Base-by-base conservation (phyloP, 371 early-diverging fungal genomes). In the Vairimorpha necatrix region DNA sequence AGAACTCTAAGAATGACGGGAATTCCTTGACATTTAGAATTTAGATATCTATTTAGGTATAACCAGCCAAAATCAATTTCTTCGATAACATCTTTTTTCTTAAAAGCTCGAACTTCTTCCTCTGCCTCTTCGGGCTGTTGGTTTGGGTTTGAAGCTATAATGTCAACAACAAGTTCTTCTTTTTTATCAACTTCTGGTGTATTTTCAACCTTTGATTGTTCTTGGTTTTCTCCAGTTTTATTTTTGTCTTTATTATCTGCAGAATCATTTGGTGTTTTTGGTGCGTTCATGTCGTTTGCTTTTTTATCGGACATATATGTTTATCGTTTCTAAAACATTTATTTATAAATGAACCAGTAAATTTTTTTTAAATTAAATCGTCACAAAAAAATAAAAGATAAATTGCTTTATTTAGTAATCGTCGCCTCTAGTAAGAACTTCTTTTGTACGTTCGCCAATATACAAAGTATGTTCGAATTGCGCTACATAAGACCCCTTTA, bases 401-500 rank as follows among this genome's bases (percentile, higher is more conserved):
- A 50, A 50, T n/a, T 3, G 14, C 14, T 50, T 50, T 50, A 20
- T 58, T 87, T 82, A 89, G 69, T 87, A 89, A 77, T 89, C 89
- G 60, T 88, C 88, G 26, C 89, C 89, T 24, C 84, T 84, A 32
- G 94, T 92, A 72, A 96, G 86, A 69, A 96, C 87, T 82, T 94
- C 95, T 39, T 90, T 90, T 28, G 95, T 94, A 48, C 87, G 88
- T 81, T 94, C 91, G 3, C 93, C 95, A 16, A 96, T 90, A 34
- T 94, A 87, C 67, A 96, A 82, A 11, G 99, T 96, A 84, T 98
- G 99, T 82, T 99, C 99, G 79, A 89, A 95, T 87, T 99, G 99
- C 2, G 96, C 95, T 24, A 96, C 95, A 83, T 89, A 93, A 63
- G 89, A 90, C 9, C 95, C 95, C 83, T 88, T 87, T 61, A 88